Evolutionary conservation across 2,329 filamentous ascomycete species (phyloP).

Genomic region (Fusarium nurragi): DNA sequence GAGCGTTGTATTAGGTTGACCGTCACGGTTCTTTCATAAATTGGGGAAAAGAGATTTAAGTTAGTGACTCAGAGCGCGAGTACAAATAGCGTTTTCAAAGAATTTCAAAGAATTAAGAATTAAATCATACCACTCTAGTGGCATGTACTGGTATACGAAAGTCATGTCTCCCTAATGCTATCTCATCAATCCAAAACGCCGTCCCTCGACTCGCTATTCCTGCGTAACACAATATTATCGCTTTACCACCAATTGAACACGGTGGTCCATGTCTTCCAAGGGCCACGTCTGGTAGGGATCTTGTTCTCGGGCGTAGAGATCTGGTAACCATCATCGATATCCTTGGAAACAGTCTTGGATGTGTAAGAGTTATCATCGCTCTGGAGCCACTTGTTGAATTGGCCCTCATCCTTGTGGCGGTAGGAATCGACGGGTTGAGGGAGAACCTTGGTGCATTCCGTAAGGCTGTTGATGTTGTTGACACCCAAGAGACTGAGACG

Average conservation of each 20-base stretch:
- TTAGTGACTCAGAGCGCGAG: neutral
- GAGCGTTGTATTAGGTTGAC: neutral
- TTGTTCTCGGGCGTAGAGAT: slow-evolving; percentile 37
- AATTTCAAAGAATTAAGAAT: neutral
- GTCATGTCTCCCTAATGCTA: slow-evolving; percentile 12
- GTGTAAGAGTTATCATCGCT: slow-evolving; percentile 42
- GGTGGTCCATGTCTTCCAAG: slow-evolving; percentile 26
- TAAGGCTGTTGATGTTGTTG: slow-evolving; percentile 64
- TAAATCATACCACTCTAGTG: slow-evolving; percentile 8
- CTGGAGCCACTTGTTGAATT: slow-evolving; percentile 44
- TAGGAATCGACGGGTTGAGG: slow-evolving; percentile 46
- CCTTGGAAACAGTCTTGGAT: slow-evolving; percentile 40
- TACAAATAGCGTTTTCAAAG: neutral
- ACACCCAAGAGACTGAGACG: slow-evolving; percentile 65
- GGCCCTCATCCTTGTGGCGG: slow-evolving; percentile 31
- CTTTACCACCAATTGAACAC: slow-evolving; percentile 31
- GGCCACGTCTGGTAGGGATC: slow-evolving; percentile 34
- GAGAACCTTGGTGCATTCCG: slow-evolving; percentile 64
- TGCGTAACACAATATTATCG: too few species aligned
- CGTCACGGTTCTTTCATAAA: too few species aligned
- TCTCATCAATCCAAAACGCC: slow-evolving; percentile 14
- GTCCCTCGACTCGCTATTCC: too few species aligned
- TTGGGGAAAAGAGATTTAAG: neutral
- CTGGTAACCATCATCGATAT: slow-evolving; percentile 38
- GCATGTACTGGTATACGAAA: slow-evolving; percentile 7